These are phyloP conservation scores for Rosa multiflora DNA, from an alignment of 306 rosid genomes.

Conservation along the genomic window DNA sequence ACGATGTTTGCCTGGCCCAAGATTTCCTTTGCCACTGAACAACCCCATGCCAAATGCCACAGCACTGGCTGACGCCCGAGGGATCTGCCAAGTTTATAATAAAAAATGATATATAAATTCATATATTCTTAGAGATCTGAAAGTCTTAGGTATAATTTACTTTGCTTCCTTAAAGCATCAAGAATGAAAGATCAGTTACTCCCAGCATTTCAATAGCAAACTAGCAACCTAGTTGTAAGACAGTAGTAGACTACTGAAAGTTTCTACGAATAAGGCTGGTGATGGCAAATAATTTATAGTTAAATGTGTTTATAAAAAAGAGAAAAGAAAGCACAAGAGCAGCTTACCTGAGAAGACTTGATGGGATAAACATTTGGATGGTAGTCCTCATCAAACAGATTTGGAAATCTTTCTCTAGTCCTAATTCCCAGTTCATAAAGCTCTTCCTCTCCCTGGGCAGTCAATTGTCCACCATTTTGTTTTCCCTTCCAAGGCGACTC, in stretches of 20 bases:
- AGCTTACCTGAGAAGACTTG: conserved; percentile 73
- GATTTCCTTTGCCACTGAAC: conserved; percentile 73
- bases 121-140: conserved; percentile 7
- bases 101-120: conserved; percentile 16
- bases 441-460: conserved; percentile 73
- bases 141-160: background rate
- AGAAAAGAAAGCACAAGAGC: background rate
- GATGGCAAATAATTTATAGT: background rate
- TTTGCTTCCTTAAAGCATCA: conserved; percentile 1
- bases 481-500: conserved; percentile 86
- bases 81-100: conserved; percentile 49
- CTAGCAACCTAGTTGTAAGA: conserved; percentile 6
- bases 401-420: conserved; percentile 59
- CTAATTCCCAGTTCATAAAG: conserved; percentile 70
- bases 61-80: conserved; percentile 97
- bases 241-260: background rate
- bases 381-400: conserved; percentile 74
- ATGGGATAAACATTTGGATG: conserved; percentile 77
- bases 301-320: background rate
- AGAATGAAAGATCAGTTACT: background rate
- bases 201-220: background rate
- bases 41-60: conserved; percentile 97
- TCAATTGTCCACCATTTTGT: conserved; percentile 70
- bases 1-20: conserved; percentile 70
- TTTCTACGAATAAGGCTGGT: background rate